A percentile compares a stretch with the other conserved stretches of the same genome.
phyloP scores from a whole-genome alignment of 2,329 filamentous ascomycete species.

The Ciborinia camelliae region DNA sequence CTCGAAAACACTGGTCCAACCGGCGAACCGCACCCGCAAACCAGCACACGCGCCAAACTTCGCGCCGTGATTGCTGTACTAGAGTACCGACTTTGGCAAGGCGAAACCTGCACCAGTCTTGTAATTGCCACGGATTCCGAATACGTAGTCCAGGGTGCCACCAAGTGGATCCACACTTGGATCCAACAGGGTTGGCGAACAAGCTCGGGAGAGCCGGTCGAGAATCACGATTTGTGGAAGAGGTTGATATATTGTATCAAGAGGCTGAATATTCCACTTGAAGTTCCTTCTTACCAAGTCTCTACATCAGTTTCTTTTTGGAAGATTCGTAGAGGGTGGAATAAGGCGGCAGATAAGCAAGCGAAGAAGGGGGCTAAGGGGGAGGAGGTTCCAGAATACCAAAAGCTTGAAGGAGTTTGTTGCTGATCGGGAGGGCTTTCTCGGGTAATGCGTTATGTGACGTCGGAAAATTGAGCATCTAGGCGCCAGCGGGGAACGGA shows the following conservation, averaged over 20 bases:
- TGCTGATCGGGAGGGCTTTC: too few species aligned
- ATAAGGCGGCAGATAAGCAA: not conserved
- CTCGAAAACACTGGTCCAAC: slow-evolving; percentile 19
- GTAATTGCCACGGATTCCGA: slow-evolving; percentile 53
- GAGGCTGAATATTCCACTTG: not conserved
- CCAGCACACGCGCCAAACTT: slow-evolving; percentile 54
- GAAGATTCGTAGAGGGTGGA: not conserved
- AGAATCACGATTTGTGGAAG: slow-evolving; percentile 38
- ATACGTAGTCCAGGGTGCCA: slow-evolving; percentile 47
- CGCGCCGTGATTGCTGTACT: slow-evolving; percentile 52
- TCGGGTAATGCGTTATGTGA: too few species aligned
- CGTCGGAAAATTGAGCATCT: too few species aligned
- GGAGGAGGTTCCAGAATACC: not conserved
- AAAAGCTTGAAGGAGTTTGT: rapidly evolving
- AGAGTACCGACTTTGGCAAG: slow-evolving; percentile 30
- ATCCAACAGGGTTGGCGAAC: slow-evolving; percentile 45
- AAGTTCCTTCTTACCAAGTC: not conserved
- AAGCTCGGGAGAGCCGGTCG: slow-evolving; percentile 38
- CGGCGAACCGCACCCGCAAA: slow-evolving; percentile 36
- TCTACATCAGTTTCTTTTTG: not conserved
- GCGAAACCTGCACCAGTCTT: slow-evolving; percentile 41
- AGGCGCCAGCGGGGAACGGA: too few species aligned
- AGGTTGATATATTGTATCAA: not conserved
- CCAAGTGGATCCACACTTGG: slow-evolving; percentile 45
- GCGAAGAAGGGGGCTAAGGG: not conserved